phyloP scores from a whole-genome alignment of 1,284 basidiomycete species.

The Cryptococcus jaspeensis region DNA sequence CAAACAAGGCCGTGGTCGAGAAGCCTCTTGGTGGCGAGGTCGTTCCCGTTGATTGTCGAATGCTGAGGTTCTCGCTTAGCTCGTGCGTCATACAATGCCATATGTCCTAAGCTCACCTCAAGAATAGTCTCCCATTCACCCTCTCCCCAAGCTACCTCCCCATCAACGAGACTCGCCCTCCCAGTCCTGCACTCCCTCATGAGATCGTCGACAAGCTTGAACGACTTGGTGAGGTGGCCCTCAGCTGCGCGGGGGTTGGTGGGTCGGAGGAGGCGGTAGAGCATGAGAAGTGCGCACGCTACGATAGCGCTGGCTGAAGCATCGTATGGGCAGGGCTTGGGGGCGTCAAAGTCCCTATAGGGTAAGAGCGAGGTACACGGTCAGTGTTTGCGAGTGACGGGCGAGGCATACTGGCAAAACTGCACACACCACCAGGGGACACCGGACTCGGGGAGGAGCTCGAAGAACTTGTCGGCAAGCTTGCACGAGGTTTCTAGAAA shows the following conservation, averaged over 20 bases:
- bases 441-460: constrained; percentile 25
- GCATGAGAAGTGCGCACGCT: constrained; percentile 36
- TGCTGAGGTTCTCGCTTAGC: constrained; percentile 19
- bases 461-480: constrained; percentile 37
- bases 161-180: constrained; percentile 21
- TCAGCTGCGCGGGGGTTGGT: constrained; percentile 26
- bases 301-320: constrained; percentile 37
- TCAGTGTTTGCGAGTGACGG: too few relatives aligned
- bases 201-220: constrained; percentile 28
- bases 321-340: constrained; percentile 38
- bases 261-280: constrained; percentile 25
- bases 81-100: neutral
- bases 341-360: constrained; percentile 42
- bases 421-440: constrained; percentile 38
- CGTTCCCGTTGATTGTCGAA: constrained; percentile 41
- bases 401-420: neutral
- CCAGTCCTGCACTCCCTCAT: constrained; percentile 26
- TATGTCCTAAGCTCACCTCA: constrained; percentile 6
- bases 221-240: constrained; percentile 28
- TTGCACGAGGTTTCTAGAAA: constrained; percentile 29
- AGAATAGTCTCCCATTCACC: constrained; percentile 44
- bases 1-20: constrained; percentile 43
- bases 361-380: too few relatives aligned
- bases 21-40: constrained; percentile 13
- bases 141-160: constrained; percentile 34